Base-by-base conservation (phyloP, 176 grass and related monocot genomes). In the Chloris gayana region DNA sequence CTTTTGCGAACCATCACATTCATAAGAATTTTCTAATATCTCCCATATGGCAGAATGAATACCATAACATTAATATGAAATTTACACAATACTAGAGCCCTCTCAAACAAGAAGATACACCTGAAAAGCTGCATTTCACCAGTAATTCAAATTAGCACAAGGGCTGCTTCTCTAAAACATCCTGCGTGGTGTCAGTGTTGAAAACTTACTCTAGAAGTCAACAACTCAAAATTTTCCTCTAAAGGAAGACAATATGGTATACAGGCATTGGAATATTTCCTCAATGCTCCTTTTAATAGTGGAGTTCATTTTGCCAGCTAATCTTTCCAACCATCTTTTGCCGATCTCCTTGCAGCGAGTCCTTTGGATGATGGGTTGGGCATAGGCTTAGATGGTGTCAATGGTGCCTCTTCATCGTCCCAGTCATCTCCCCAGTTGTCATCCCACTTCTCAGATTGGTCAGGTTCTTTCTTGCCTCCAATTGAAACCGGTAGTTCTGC, bases 301-400 rank as follows among this genome's bases (percentile, higher is more conserved):
- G 15, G 53, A 7, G 33, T 21, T 57, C 39, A 14, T 44, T 63
- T 64, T 64, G 35, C 31, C 59, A 79, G 65, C 81, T 91, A 99
- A 61, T 92, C 90, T 72, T 93, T 99, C 96, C 90, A 98, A 11
- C 86, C 88, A 86, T 98, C 96, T 87, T 99, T 99, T 39, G 79
- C 80, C 1, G 76, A 85, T 82, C 81, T 89, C 74, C 96, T 82
- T 42, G 92, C 75, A 82, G 90, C 85, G 21, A 99, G 96, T 21
- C 96, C 92, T 82, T 95, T 93, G 13, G 74, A 99, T 12, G 93
- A 95, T 39, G 77, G 88, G 83, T 87, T 95, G 25, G 86, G 61
- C 45, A 88, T 77, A 33, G 85, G 80, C 73, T 84, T 95, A 8
- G 90, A 89, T 19, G 92, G 92, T 24, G 96, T 95, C 74, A 91